A percentile compares a stretch with the other conserved stretches of the same genome.
These are phyloP conservation scores for Leccinum variicolor DNA, from an alignment of 768 basidiomycete species.

Conservation along the genomic window DNA sequence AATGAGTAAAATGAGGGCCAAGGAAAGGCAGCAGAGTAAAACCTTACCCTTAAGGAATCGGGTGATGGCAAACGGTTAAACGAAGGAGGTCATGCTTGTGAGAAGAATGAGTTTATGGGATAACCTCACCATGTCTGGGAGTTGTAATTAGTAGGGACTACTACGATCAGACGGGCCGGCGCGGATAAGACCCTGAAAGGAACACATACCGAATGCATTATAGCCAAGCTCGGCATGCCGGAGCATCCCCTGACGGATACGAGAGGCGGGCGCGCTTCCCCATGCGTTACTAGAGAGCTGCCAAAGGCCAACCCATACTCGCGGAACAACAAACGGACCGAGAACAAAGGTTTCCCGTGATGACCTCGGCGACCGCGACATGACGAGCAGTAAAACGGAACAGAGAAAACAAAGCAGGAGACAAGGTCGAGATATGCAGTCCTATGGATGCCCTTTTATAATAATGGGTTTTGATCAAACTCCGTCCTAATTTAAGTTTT, in stretches of 20 bases:
- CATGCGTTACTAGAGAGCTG: conserved; percentile 84
- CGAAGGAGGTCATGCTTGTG: conserved; percentile 2
- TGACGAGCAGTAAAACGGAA: conserved; percentile 12
- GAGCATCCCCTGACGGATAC: conserved; percentile 65
- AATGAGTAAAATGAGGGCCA: conserved; percentile 10
- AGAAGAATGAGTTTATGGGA: conserved; percentile 13
- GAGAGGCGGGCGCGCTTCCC: conserved; percentile 68
- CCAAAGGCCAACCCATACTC: conserved; percentile 80
- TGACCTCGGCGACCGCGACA: conserved; percentile 17
- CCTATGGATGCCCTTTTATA: conserved; percentile 16
- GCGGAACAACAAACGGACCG: conserved; percentile 55
- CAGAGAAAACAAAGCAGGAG: conserved; percentile 4
- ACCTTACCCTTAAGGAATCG: conserved; percentile 24
- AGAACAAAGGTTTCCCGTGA: conserved; percentile 49
- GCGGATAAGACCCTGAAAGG: conserved; percentile 6
- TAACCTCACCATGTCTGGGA: conserved; percentile 50
- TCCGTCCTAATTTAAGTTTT: conserved; percentile 28
- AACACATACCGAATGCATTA: conserved; percentile 41
- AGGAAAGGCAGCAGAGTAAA: not conserved
- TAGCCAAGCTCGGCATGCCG: conserved; percentile 56
- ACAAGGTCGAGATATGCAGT: conserved; percentile 5
- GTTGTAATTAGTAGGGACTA: not conserved
- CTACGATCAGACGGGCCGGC: conserved; percentile 4
- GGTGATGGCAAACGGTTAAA: conserved; percentile 3
- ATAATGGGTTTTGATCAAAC: conserved; percentile 28